Base-by-base conservation (phyloP, 2,329 filamentous ascomycete species). In the Xylaria sp. region DNA sequence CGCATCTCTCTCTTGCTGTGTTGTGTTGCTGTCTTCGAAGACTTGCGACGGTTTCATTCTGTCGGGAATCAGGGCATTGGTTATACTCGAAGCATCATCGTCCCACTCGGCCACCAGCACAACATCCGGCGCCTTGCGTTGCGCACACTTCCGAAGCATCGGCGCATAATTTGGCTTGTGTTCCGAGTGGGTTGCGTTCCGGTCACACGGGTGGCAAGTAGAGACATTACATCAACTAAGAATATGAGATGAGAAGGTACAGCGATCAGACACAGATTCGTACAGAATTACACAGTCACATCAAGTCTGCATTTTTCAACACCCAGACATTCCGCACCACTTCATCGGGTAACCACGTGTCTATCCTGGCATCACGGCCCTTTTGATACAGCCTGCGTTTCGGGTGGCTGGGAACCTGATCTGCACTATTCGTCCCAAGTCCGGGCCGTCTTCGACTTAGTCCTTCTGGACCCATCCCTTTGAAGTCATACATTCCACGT, bases 301-400 rank as follows among this genome's bases (percentile, higher is more conserved):
- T 64, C 67, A 31, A 62, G 65, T 62, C 54, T 56, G 69, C 52
- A 43, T 64, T 63, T 60, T 65, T 52, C 49, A 52, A 52, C 62
- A 60, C 46, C 59, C 62, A 48, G 67, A 61, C 33, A 23, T 55
- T 23, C 64, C 23, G 33, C 57, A 54, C 59, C 49, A 55, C 25
- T 49, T 61, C 51, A 71, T 74, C 72, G 67, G 73, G 63, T 48
- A 41, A 63, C 56, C 49, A 66, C 59, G 51, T 63, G 62, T 52
- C 39, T 51, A 67, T 66, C 49, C 55, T 64, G 64, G 74, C 64
- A 73, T 71, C 69, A 41, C 66, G 12, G 48, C 51, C 59, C 25
- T 66, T 62, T 67, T 76, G 75, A 77, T 52, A 76, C 75, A 71
- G 36, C 55, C 70, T 54, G 62, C 54, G 73, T 75, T 78, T 78